Evolutionary conservation across 2,329 filamentous ascomycete genomes (phyloP).

Genomic region (Hypoxylon sp.): DNA sequence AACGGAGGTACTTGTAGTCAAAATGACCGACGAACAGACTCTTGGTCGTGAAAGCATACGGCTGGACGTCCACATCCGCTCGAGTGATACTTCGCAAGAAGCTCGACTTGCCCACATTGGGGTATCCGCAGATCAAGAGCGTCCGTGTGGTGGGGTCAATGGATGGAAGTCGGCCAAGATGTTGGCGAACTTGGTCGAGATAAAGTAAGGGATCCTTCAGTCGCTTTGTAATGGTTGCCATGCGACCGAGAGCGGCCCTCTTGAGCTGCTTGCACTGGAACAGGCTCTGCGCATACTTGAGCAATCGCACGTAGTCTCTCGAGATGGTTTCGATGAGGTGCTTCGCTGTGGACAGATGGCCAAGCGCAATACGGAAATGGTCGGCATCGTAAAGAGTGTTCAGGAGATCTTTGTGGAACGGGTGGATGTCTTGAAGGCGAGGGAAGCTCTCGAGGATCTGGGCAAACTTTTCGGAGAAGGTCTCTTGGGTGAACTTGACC

Average conservation of each 20-base stretch:
- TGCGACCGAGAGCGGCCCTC: constrained; percentile 92
- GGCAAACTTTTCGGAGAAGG: constrained; percentile 92
- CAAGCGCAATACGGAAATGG: constrained; percentile 96
- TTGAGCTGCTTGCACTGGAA: constrained; percentile 99
- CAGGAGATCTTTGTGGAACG: constrained; percentile 88
- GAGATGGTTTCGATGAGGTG: constrained; percentile 96
- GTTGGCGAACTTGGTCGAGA: constrained; percentile 95
- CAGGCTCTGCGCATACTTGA: constrained; percentile 96
- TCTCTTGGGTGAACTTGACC: constrained; percentile 98
- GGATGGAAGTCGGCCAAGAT: constrained; percentile 95
- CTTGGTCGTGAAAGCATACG: constrained; percentile 99
- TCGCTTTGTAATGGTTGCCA: constrained; percentile 96
- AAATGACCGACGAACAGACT: constrained; percentile 97
- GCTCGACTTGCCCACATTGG: constrained; percentile 96
- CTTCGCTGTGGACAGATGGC: constrained; percentile 95
- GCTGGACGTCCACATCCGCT: constrained; percentile 96
- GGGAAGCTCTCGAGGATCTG: constrained; percentile 94
- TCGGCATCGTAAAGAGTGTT: constrained; percentile 99
- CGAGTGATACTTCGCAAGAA: constrained; percentile 93
- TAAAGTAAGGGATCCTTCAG: constrained; percentile 95
- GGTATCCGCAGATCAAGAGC: constrained; percentile 95
- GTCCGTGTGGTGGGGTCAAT: constrained; percentile 98
- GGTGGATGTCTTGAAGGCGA: constrained; percentile 91
- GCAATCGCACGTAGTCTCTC: constrained; percentile 93
- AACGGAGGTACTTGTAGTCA: constrained; percentile 91